Conservation (phyloP, 2,329 filamentous ascomycete species). For the Nemania sp. region DNA sequence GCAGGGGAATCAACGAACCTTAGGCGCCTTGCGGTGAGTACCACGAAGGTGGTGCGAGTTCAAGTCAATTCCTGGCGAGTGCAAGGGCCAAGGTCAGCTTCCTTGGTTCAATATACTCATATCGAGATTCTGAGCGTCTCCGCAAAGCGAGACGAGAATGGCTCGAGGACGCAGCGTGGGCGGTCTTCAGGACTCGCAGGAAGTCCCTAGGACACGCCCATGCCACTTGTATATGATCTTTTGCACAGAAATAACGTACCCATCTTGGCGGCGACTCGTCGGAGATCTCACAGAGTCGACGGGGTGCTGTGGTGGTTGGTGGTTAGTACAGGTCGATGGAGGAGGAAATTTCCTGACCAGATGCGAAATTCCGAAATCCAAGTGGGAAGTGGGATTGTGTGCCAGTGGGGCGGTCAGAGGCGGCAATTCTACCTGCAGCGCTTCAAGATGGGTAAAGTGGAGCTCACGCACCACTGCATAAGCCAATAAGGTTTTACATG, state of each 20-base stretch:
- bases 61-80: conserved; percentile 67
- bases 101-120: conserved; percentile 67
- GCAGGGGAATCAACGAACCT: conserved; percentile 43
- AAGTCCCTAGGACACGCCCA: conserved; percentile 20
- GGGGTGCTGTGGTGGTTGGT: conserved; percentile 47
- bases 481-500: too few species aligned
- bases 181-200: not conserved
- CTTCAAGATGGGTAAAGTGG: too few species aligned
- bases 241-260: conserved; percentile 57
- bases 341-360: conserved; percentile 25
- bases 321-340: conserved; percentile 35
- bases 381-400: conserved; percentile 34
- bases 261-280: conserved; percentile 58
- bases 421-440: conserved; percentile 51
- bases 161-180: conserved; percentile 27
- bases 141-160: conserved; percentile 10
- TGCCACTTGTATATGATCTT: conserved; percentile 33
- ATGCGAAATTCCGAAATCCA: conserved; percentile 22
- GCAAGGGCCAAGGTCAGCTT: conserved; percentile 61
- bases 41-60: conserved; percentile 69
- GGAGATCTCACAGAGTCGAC: conserved; percentile 41
- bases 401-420: conserved; percentile 45
- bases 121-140: conserved; percentile 29
- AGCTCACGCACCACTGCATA: too few species aligned
- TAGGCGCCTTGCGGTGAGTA: conserved; percentile 89